Conservation (phyloP, 2,329 filamentous ascomycete species). For the Dryadomyces quercus-mongolicae region DNA sequence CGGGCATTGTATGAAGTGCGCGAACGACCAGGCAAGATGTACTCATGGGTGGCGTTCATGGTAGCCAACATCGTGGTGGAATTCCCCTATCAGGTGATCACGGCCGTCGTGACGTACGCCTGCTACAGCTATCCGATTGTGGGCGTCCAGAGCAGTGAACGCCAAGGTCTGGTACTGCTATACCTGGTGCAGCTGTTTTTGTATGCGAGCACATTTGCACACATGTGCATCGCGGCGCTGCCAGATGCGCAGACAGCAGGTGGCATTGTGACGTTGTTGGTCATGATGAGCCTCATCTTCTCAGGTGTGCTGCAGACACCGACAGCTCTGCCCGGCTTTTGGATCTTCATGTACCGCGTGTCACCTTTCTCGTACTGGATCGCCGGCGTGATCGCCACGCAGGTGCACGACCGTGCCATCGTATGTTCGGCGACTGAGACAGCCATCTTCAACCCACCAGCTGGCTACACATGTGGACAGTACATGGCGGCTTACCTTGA, state of each 20-base stretch:
- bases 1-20: slow-evolving; percentile 73
- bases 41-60: slow-evolving; percentile 78
- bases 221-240: slow-evolving; percentile 61
- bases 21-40: slow-evolving; percentile 72
- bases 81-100: slow-evolving; percentile 69
- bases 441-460: slow-evolving; percentile 51
- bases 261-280: slow-evolving; percentile 46
- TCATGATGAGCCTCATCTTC: slow-evolving; percentile 47
- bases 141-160: slow-evolving; percentile 32
- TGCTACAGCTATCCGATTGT: slow-evolving; percentile 79
- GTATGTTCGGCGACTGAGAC: slow-evolving; percentile 43
- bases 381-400: slow-evolving; percentile 52
- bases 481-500: slow-evolving; percentile 49
- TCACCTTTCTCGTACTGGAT: slow-evolving; percentile 60
- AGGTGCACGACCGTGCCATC: slow-evolving; percentile 43
- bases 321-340: slow-evolving; percentile 52
- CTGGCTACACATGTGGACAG: slow-evolving; percentile 46
- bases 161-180: slow-evolving; percentile 53
- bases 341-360: slow-evolving; percentile 65
- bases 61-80: slow-evolving; percentile 72
- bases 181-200: slow-evolving; percentile 54
- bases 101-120: slow-evolving; percentile 50
- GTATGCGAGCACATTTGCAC: slow-evolving; percentile 58
- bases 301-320: slow-evolving; percentile 49
- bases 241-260: slow-evolving; percentile 56